phyloP scores from a whole-genome alignment of 2,329 filamentous ascomycete species.

The Diplodia sapinea region DNA sequence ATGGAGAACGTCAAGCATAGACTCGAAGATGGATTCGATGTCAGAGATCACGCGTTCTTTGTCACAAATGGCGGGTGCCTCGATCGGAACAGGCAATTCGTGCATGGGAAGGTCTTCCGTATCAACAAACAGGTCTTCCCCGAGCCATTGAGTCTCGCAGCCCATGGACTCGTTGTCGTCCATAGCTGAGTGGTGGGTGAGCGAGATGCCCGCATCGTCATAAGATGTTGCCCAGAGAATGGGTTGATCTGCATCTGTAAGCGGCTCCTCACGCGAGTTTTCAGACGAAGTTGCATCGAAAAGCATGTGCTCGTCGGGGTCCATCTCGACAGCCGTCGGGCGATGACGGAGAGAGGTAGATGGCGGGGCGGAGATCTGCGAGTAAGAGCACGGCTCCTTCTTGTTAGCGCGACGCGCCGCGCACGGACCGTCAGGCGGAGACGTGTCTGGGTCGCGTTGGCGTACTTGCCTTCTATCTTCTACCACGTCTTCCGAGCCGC shows the following conservation, averaged over 20 bases:
- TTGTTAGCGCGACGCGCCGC: constrained; percentile 11
- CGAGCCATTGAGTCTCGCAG: constrained; percentile 34
- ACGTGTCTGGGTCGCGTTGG: constrained; percentile 26
- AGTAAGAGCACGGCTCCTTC: not conserved
- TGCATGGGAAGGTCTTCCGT: constrained; percentile 26
- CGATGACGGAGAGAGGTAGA: not conserved
- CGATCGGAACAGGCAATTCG: not conserved
- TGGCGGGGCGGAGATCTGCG: constrained; percentile 24
- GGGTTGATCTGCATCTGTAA: constrained; percentile 29
- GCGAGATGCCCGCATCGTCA: not conserved
- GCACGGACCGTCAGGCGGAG: constrained; percentile 7
- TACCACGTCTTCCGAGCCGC: not conserved
- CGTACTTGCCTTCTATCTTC: constrained; percentile 1
- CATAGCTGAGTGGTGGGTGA: not conserved
- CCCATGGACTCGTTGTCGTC: constrained; percentile 33
- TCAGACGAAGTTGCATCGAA: constrained; percentile 34
- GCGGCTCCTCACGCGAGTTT: constrained; percentile 34
- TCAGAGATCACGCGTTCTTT: constrained; percentile 54
- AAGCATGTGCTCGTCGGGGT: constrained; percentile 40
- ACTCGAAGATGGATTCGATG: constrained; percentile 63
- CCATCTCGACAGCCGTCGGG: constrained; percentile 11
- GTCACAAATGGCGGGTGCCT: not conserved
- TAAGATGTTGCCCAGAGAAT: constrained; percentile 30
- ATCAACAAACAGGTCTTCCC: not conserved
- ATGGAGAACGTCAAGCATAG: constrained; percentile 59